Percentiles rank a stretch among this genome's conserved stretches.
These are phyloP conservation scores for Fusarium avenaceum DNA, from an alignment of 2,329 filamentous ascomycete genomes.

Conservation along the genomic window DNA sequence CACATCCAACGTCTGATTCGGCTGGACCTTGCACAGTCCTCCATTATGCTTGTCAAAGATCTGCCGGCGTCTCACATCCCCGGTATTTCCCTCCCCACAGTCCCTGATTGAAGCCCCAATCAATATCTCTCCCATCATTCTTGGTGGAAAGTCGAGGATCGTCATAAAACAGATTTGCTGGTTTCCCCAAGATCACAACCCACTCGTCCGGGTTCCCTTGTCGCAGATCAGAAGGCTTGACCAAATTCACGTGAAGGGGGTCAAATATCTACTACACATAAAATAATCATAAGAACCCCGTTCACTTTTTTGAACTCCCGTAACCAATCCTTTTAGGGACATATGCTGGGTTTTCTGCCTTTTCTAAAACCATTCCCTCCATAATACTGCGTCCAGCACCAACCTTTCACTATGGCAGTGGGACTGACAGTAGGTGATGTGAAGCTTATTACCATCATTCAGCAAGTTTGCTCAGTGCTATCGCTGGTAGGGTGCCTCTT, in stretches of 20 bases:
- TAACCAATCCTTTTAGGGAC: background rate
- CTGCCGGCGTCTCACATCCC: background rate
- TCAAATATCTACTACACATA: rapidly evolving
- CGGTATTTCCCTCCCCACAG: background rate
- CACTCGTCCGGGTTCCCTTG: background rate
- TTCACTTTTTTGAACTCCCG: too few relatives aligned
- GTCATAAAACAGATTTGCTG: background rate
- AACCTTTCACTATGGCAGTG: background rate
- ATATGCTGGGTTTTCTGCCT: background rate
- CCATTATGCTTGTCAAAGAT: background rate
- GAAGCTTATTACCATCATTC: constrained; percentile 17
- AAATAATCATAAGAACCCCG: rapidly evolving
- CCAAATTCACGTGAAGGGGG: constrained; percentile 1
- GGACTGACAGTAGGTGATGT: background rate
- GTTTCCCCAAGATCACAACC: background rate
- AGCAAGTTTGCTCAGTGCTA: constrained; percentile 14
- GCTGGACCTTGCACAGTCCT: background rate
- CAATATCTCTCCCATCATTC: background rate
- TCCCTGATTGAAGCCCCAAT: background rate
- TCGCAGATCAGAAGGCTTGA: constrained; percentile 1
- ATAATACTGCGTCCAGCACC: rapidly evolving
- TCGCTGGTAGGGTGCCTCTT: constrained; percentile 16
- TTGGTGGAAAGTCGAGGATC: background rate
- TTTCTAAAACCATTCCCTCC: background rate
- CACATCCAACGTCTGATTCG: background rate